Percentiles rank a stretch among this genome's conserved stretches.
phyloP scores from a whole-genome alignment of 179 eudicot genomes.

The Beta lomatogona region DNA sequence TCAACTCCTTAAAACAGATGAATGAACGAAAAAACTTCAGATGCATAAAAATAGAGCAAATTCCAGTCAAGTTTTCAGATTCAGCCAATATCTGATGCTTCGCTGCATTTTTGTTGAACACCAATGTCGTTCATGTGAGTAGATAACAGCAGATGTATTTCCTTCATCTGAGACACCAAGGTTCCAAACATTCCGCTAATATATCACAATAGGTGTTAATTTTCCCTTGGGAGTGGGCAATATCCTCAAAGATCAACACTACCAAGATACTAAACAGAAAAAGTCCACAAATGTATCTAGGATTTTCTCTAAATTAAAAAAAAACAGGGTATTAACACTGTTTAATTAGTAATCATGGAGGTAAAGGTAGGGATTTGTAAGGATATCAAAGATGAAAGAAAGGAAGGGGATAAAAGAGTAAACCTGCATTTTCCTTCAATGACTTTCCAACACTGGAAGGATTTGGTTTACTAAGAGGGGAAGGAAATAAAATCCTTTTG shows the following conservation, averaged over 20 bases:
- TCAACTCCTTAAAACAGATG: neutral
- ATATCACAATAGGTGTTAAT: neutral
- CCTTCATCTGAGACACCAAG: neutral
- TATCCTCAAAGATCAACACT: neutral
- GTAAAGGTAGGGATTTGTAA: too few relatives aligned
- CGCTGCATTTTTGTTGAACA: neutral
- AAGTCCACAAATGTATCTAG: neutral
- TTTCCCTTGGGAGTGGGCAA: neutral
- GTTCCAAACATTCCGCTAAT: neutral
- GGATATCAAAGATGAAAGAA: too few relatives aligned
- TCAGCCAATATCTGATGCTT: neutral
- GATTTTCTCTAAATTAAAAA: too few relatives aligned
- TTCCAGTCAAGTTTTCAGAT: neutral
- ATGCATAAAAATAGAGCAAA: neutral
- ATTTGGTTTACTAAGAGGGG: too few relatives aligned
- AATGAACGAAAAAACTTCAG: neutral
- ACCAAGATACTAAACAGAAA: neutral
- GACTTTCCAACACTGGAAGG: too few relatives aligned
- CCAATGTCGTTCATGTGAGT: neutral
- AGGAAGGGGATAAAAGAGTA: too few relatives aligned
- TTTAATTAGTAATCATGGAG: too few relatives aligned
- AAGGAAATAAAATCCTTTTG: too few relatives aligned
- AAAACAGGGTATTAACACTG: too few relatives aligned
- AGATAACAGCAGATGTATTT: neutral
- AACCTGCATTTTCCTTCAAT: too few relatives aligned